Conservation (phyloP, 305 asterid species). For the Rubia tinctorum region DNA sequence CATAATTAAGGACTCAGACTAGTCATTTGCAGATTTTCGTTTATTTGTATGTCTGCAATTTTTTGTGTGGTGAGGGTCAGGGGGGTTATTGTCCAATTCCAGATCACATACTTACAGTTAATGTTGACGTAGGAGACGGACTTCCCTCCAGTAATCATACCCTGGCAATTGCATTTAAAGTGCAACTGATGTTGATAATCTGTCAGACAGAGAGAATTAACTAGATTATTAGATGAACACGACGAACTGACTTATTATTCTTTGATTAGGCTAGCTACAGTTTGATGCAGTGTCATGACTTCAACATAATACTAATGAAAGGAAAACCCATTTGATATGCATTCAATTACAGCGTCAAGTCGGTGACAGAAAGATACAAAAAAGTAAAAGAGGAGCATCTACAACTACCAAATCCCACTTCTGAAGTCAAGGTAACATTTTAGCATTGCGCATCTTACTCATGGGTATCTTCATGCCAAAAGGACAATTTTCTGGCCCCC, state of each 20-base stretch:
- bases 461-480: not conserved
- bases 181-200: not conserved
- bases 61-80: not conserved
- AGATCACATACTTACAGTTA: not conserved
- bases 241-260: not conserved
- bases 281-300: constrained; percentile 1
- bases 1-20: not conserved
- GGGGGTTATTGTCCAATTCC: not conserved
- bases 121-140: not conserved
- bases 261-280: not conserved
- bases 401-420: constrained; percentile 29
- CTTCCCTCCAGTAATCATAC: not conserved
- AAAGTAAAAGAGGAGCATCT: constrained; percentile 36
- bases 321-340: constrained; percentile 9
- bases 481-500: not conserved
- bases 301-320: not conserved
- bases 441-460: constrained; percentile 4
- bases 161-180: not conserved
- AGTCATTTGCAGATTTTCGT: not conserved
- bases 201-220: not conserved
- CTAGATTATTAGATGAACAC: not conserved
- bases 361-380: constrained; percentile 39
- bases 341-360: constrained; percentile 32
- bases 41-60: not conserved
- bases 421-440: constrained; percentile 41